Base-by-base conservation (phyloP, 116 monocot species). In the Dioscorea cayenensis region DNA sequence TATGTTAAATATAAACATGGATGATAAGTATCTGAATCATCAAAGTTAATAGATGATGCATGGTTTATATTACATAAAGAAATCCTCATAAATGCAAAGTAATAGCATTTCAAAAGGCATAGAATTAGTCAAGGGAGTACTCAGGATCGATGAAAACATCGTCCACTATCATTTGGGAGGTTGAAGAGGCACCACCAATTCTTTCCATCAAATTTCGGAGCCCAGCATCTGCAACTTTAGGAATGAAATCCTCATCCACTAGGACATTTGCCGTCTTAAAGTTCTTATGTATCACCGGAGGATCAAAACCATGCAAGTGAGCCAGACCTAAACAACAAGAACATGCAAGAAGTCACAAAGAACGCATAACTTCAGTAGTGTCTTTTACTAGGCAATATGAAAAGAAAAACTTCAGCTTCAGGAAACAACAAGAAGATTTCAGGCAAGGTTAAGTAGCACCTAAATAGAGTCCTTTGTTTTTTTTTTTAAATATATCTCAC, bases 251-350 rank as follows among this genome's bases (percentile, higher is more conserved):
- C 59, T 89, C 97, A 69, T 97, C 97, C 14, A 97, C 97, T 51
- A 93, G 86, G 13, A 92, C 90, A 68, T 96, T 96, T 70, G 81
- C 73, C 28, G 96, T 96, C 78, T 92, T 96, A 72, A 97, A 93
- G 85, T 90, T 86, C 86, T 72, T 88, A 63, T 97, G 97, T 21
- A 88, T 48, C 71, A 90, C 18, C 52, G 84, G 88, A 27, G 90
- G 86, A 77, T 77, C 83, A 43, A 86, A 81, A 61, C 86, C 82
- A 76, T 97, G 97, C 67, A 97, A 74, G 74, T 87, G 77, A 71
- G 70, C 77, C 79, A 97, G 75, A 50, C 90, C 97, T 97, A 82
- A 52, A 21, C 50, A 82, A 60, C 35, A 72, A 17, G 66, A 63
- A 29, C 28, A 65, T 25, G 67, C 37, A 12, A 60, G 32, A 32